Base-by-base conservation (phyloP, 257 asterid species). In the Avicennia marina region DNA sequence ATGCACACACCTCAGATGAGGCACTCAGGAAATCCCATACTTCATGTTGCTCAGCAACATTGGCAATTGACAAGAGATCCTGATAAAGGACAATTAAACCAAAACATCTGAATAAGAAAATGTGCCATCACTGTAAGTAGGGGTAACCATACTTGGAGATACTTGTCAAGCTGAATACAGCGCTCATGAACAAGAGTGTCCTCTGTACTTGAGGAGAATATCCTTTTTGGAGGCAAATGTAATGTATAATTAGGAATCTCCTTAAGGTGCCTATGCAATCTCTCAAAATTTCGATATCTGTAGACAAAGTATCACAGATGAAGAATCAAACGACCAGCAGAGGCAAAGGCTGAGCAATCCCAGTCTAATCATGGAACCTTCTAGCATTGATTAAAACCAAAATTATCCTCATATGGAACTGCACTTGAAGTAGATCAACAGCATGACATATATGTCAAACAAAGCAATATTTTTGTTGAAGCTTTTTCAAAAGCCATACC, bases 1-100 rank as follows among this genome's bases (percentile, higher is more conserved):
- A 53, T 41, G 51, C 68, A 62, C 68, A 62, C 44, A 93, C 99
- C 96, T 93, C 86, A 34, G 99, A 93, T 65, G 96, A 72, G 63
- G 65, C 87, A 68, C 97, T 84, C 63, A 93, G 83, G 81, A 93
- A 93, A 74, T 93, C 99, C 99, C 95, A 93, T 58, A 93, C 97
- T 79, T 93, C 99, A 67, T 83, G 97, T 70, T 84, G 97, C 87
- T 93, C 99, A 67, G 95, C 96, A 50, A 93, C 96, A 74, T 86
- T 93, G 39, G 97, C 95, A 74, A 93, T 93, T 71, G 97, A 80
- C 71, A 93, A 72, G 64, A 93, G 94, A 42, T 93, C 97, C 99
- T 93, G 72, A 60, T 11, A 68, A 68, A 71, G n/a, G 50, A 72
- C 17, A 48, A 18, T 60, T 36, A 17, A 29, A 34, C 58, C 68